Percentiles rank a stretch among this genome's conserved stretches.
These are phyloP conservation scores for Ambrosiella cleistominuta DNA, from an alignment of 2,329 filamentous ascomycete species.

Conservation along the genomic window DNA sequence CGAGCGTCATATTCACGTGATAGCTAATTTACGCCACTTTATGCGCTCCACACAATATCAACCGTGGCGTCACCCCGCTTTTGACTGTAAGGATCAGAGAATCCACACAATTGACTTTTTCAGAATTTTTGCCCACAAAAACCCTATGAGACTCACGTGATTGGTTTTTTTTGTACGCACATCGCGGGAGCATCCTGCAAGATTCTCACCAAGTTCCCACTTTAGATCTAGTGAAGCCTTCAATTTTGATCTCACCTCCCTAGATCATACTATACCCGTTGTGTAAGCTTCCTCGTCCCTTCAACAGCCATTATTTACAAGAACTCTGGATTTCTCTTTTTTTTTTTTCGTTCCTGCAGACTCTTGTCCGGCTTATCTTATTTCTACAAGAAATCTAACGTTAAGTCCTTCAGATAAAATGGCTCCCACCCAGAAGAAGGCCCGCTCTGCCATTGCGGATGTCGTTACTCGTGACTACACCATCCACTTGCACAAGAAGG, in stretches of 20 bases:
- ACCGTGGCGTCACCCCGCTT: constrained; percentile 6
- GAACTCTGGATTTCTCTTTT: not conserved
- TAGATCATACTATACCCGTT: constrained; percentile 13
- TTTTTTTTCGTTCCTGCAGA: constrained; percentile 9
- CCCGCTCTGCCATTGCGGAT: constrained; percentile 94
- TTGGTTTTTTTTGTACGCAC: constrained; percentile 9
- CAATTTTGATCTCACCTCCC: constrained; percentile 13
- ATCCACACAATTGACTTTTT: constrained; percentile 12
- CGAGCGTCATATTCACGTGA: constrained; percentile 9
- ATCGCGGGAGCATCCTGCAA: constrained; percentile 10
- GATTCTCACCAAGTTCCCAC: constrained; percentile 14
- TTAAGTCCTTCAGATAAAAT: constrained; percentile 33
- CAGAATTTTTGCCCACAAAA: constrained; percentile 11
- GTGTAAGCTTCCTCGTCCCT: constrained; percentile 11
- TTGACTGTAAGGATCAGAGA: not conserved
- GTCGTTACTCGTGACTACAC: constrained; percentile 99
- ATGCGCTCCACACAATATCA: not conserved
- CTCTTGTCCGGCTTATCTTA: constrained; percentile 11
- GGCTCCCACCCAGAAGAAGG: constrained; percentile 52
- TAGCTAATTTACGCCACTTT: constrained; percentile 2
- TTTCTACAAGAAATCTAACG: constrained; percentile 13
- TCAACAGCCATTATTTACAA: constrained; percentile 6
- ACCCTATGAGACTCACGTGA: constrained; percentile 12
- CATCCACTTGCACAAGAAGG: constrained; percentile 98
- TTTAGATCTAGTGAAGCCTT: constrained; percentile 13